phyloP scores from a whole-genome alignment of 805 yeast genomes.

The Starmerella gropengiesseri region DNA sequence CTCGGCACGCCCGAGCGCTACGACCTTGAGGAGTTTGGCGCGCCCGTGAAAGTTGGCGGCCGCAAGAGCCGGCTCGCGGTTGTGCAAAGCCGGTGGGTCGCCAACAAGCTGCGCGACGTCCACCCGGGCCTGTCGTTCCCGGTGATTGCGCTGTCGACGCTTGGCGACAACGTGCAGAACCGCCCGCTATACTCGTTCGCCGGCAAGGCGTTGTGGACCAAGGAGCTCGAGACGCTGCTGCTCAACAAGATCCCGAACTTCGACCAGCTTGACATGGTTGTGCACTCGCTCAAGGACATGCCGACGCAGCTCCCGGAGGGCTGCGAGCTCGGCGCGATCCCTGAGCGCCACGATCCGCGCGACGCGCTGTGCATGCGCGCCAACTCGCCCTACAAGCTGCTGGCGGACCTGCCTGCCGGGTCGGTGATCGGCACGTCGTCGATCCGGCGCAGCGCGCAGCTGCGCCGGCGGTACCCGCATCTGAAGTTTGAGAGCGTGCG shows the following conservation, averaged over 20 bases:
- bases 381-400: slow-evolving; percentile 49
- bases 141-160: slow-evolving; percentile 67
- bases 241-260: slow-evolving; percentile 48
- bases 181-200: slow-evolving; percentile 90
- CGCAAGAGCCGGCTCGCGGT: slow-evolving; percentile 83
- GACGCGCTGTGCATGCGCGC: slow-evolving; percentile 76
- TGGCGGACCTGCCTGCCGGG: slow-evolving; percentile 72
- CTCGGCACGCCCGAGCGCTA: slow-evolving; percentile 26
- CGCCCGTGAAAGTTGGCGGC: slow-evolving; percentile 52
- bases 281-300: slow-evolving; percentile 82
- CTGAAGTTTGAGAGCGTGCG: slow-evolving; percentile 73
- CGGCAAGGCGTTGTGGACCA: slow-evolving; percentile 94
- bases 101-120: slow-evolving; percentile 42
- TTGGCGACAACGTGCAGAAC: slow-evolving; percentile 80
- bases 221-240: slow-evolving; percentile 75
- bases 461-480: slow-evolving; percentile 65
- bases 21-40: slow-evolving; percentile 24
- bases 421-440: slow-evolving; percentile 90
- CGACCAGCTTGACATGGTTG: slow-evolving; percentile 73
- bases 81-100: slow-evolving; percentile 68
- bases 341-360: slow-evolving; percentile 81
- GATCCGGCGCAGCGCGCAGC: slow-evolving; percentile 85
- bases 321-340: slow-evolving; percentile 78
- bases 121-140: slow-evolving; percentile 64
- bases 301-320: slow-evolving; percentile 87